Conservation (phyloP, 208 protist species). For the Wallacemonas sp. region DNA sequence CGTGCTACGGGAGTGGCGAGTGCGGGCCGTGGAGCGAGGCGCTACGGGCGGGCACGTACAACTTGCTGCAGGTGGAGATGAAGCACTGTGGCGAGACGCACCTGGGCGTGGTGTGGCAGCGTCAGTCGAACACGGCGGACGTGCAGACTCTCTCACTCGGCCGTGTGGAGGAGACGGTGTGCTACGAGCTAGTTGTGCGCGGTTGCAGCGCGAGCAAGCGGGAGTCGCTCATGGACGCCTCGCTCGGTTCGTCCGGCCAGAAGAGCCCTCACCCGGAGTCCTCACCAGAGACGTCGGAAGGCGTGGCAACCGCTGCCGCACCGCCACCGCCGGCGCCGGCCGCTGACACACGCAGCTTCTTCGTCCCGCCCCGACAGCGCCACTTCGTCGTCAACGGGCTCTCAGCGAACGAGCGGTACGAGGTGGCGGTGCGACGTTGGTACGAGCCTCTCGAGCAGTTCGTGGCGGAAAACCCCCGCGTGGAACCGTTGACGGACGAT, state of each 20-base stretch:
- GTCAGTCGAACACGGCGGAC: conserved; percentile 60
- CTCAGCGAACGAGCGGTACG: conserved; percentile 73
- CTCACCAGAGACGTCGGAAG: background rate
- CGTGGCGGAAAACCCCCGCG: background rate
- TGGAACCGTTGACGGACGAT: conserved; percentile 10
- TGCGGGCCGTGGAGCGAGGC: conserved; percentile 60
- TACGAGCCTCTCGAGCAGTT: conserved; percentile 70
- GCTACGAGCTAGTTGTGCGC: conserved; percentile 74
- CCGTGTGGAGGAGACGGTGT: conserved; percentile 73
- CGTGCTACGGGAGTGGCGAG: conserved; percentile 71
- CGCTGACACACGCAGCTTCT: conserved; percentile 19
- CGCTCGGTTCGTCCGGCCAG: background rate
- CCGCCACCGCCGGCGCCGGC: conserved; percentile 4
- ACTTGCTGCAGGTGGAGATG: conserved; percentile 63
- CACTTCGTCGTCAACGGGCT: conserved; percentile 62
- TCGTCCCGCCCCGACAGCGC: conserved; percentile 53
- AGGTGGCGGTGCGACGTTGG: conserved; percentile 84
- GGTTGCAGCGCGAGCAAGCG: conserved; percentile 35
- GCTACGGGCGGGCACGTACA: conserved; percentile 68
- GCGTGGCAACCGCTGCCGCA: conserved; percentile 1
- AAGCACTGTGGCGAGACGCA: conserved; percentile 80
- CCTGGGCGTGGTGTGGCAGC: conserved; percentile 72
- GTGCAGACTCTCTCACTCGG: conserved; percentile 46
- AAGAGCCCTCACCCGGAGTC: background rate
- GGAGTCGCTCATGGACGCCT: background rate